Percentiles rank a stretch among this genome's conserved stretches.
Evolutionary conservation across 1,284 basidiomycete genomes (phyloP).

Genomic region (Leccinum ponderosum): DNA sequence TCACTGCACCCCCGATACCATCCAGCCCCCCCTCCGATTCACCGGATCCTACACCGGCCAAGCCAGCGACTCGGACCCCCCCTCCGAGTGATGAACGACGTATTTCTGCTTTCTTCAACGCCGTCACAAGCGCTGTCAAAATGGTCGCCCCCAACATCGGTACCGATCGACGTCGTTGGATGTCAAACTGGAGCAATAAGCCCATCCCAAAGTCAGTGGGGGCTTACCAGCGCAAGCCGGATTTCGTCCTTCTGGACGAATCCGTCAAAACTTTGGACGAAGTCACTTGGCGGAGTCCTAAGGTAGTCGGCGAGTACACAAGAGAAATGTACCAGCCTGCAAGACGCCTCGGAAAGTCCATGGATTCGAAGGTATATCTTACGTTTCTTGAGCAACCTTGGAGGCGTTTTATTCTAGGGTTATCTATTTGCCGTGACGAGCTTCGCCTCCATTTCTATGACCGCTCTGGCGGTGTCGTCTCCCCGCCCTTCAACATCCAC

Average conservation of each 20-base stretch:
- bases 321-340: not conserved
- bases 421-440: not conserved
- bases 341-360: not conserved
- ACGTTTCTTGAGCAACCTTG: not conserved
- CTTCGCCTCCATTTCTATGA: not conserved
- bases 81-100: not conserved
- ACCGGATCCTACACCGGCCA: no score
- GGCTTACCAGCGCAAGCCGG: not conserved
- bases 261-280: not conserved
- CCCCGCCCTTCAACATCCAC: not conserved
- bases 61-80: not conserved
- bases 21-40: no score
- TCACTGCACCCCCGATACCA: no score
- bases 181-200: not conserved
- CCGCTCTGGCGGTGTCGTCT: not conserved
- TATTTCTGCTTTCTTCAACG: not conserved
- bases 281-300: not conserved
- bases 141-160: not conserved
- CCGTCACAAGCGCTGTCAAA: not conserved
- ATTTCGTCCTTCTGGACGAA: not conserved
- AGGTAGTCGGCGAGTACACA: not conserved
- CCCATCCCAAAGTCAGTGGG: not conserved
- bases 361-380: not conserved
- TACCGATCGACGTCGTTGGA: not conserved
- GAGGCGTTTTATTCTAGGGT: not conserved